A percentile compares a stretch with the other conserved stretches of the same genome.
These are phyloP conservation scores for Plasmodium berghei DNA, from an alignment of 169 alveolate species.

Conservation along the genomic window DNA sequence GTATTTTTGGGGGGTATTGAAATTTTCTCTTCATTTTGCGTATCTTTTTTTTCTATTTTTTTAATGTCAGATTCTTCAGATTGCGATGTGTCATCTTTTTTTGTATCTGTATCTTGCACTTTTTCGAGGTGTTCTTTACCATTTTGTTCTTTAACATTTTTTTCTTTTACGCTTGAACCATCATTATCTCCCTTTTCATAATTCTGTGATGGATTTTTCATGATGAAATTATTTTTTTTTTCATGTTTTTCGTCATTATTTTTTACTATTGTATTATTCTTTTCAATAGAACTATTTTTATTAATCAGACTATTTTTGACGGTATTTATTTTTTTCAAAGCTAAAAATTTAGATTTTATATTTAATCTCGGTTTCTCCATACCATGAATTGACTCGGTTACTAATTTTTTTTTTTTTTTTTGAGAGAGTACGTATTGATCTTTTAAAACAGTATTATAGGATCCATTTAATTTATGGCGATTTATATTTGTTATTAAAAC, in stretches of 20 bases:
- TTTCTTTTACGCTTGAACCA: not conserved
- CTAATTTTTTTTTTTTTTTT: slow-evolving; percentile 7
- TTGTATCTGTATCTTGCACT: slow-evolving; percentile 2
- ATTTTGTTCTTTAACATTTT: not conserved
- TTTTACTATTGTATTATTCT: not conserved
- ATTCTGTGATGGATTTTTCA: not conserved
- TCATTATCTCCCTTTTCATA: not conserved
- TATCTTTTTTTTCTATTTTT: slow-evolving; percentile 8
- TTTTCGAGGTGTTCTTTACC: slow-evolving; percentile 9
- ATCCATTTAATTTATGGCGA: not conserved
- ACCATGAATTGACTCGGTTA: slow-evolving; percentile 49
- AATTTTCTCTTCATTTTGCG: slow-evolving; percentile 5
- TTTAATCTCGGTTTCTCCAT: slow-evolving; percentile 47
- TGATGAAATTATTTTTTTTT: slow-evolving; percentile 1
- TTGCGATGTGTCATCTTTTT: not conserved
- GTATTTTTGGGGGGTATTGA: slow-evolving; percentile 4
- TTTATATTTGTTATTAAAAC: not conserved
- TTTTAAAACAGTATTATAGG: slow-evolving; percentile 9
- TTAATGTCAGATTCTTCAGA: slow-evolving; percentile 1
- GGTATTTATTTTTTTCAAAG: slow-evolving; percentile 25
- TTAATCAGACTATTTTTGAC: slow-evolving; percentile 16
- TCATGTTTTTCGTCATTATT: not conserved
- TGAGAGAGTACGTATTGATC: not conserved
- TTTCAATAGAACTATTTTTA: slow-evolving; percentile 23
- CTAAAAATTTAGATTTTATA: slow-evolving; percentile 33